phyloP scores from a whole-genome alignment of 495 filamentous ascomycete genomes.

The Durotheca rogersii region DNA sequence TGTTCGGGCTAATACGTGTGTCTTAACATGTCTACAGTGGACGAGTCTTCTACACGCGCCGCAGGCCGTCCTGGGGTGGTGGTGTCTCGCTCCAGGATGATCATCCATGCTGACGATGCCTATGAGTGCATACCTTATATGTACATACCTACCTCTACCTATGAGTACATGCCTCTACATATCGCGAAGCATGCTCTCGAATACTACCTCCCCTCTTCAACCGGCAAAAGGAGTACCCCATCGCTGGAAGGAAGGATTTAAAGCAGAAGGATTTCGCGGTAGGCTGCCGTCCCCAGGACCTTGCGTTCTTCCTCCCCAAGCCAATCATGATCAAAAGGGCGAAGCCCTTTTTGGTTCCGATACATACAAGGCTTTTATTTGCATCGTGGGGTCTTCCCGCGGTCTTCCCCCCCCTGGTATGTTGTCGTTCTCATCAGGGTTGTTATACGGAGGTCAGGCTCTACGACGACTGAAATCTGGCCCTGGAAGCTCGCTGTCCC shows the following conservation, averaged over 20 bases:
- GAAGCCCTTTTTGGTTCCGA: conserved; percentile 12
- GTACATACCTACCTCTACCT: not conserved
- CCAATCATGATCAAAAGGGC: no score
- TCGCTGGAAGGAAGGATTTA: conserved; percentile 2
- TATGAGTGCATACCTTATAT: no score
- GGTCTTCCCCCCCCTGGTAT: no score
- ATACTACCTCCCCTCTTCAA: conserved; percentile 11
- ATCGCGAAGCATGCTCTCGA: conserved; percentile 1
- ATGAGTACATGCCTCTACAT: no score
- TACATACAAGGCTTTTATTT: conserved; percentile 8
- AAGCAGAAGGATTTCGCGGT: conserved; percentile 17
- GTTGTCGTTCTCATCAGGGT: no score
- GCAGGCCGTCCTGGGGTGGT: no score
- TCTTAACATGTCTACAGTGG: conserved; percentile 1
- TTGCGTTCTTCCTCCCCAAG: conserved; percentile 11
- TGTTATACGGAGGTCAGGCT: not conserved
- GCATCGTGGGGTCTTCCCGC: conserved; percentile 17
- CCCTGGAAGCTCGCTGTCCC: no score
- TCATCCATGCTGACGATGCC: no score
- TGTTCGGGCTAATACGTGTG: no score
- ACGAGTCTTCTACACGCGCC: conserved; percentile 13
- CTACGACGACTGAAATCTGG: no score
- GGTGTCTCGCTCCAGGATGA: no score
- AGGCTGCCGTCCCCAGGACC: conserved; percentile 5
- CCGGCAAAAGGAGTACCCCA: conserved; percentile 5